Evolutionary conservation across 139 green algal species (phyloP).

Genomic region (Zygnema circumcarinatum): DNA sequence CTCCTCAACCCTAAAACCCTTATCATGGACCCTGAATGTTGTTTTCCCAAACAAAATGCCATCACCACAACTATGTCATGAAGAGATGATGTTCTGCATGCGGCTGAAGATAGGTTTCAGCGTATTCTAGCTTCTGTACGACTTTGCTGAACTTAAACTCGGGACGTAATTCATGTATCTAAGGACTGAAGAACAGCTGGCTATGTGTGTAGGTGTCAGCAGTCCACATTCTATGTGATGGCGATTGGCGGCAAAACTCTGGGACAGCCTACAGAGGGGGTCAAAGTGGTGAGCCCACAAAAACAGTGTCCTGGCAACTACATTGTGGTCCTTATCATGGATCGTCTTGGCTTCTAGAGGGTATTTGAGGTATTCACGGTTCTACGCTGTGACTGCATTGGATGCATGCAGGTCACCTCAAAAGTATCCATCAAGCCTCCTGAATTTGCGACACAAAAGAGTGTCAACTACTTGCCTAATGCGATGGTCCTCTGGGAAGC

Average conservation of each 20-base stretch:
- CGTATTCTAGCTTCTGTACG: too few species aligned
- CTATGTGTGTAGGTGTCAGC: slow-evolving; percentile 36
- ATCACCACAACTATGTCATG: too few species aligned
- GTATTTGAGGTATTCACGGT: not conserved
- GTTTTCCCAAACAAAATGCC: too few species aligned
- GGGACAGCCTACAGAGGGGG: not conserved
- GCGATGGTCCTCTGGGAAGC: slow-evolving; percentile 38
- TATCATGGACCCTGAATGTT: too few species aligned
- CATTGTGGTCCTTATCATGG: not conserved
- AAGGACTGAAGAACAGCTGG: too few species aligned
- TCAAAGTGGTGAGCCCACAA: slow-evolving; percentile 43
- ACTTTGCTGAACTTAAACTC: too few species aligned
- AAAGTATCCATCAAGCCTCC: slow-evolving; percentile 62
- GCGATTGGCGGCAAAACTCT: slow-evolving; percentile 22
- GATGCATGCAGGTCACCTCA: slow-evolving; percentile 47
- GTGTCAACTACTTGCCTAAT: slow-evolving; percentile 64
- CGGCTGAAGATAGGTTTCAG: too few species aligned
- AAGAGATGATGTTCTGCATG: too few species aligned
- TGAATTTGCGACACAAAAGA: slow-evolving; percentile 60
- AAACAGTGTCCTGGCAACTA: too few species aligned
- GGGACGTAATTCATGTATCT: too few species aligned
- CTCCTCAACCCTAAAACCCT: too few species aligned
- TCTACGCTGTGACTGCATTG: not conserved
- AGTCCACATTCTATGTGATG: slow-evolving; percentile 35
- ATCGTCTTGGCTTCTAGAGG: not conserved